A percentile compares a stretch with the other conserved stretches of the same genome.
phyloP scores from a whole-genome alignment of 2,329 filamentous ascomycete genomes.

The Pestalotiopsis sp. region DNA sequence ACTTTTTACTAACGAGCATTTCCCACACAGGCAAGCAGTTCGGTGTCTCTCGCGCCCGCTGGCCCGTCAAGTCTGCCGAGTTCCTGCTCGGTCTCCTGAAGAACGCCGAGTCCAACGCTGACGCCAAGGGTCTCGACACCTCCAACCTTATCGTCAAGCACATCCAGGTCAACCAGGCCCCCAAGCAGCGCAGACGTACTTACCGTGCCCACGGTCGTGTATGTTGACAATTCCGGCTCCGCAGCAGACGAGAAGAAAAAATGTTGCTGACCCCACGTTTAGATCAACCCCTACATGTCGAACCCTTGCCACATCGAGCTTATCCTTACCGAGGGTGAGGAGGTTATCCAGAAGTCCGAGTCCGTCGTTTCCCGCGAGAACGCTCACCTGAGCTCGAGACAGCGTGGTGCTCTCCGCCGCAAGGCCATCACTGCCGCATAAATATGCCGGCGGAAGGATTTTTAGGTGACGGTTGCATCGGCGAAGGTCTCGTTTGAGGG shows the following conservation, averaged over 20 bases:
- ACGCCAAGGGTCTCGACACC: slow-evolving; percentile 96
- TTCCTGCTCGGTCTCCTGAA: slow-evolving; percentile 96
- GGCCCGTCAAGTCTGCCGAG: slow-evolving; percentile 99
- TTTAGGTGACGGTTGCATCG: slow-evolving; percentile 25
- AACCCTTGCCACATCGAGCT: slow-evolving; percentile 99
- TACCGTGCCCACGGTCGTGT: slow-evolving; percentile 99
- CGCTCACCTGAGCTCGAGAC: slow-evolving; percentile 78
- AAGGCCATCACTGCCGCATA: slow-evolving; percentile 67
- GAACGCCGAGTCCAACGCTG: slow-evolving; percentile 96
- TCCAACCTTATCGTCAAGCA: slow-evolving; percentile 98
- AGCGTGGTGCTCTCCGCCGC: slow-evolving; percentile 74
- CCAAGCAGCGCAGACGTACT: slow-evolving; percentile 98
- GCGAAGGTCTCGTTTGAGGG: slow-evolving; percentile 25
- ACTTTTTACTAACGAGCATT: slow-evolving; percentile 19
- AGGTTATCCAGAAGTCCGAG: slow-evolving; percentile 90
- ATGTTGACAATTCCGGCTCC: slow-evolving; percentile 49
- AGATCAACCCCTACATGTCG: slow-evolving; percentile 99
- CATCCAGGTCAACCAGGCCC: slow-evolving; percentile 99
- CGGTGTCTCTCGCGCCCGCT: slow-evolving; percentile 96
- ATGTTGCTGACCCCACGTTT: slow-evolving; percentile 25
- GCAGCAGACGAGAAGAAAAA: not conserved
- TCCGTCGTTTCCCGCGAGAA: slow-evolving; percentile 62
- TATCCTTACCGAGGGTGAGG: slow-evolving; percentile 96
- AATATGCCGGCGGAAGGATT: slow-evolving; percentile 22
- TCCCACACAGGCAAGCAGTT: slow-evolving; percentile 84